Percentiles rank a stretch among this genome's conserved stretches.
Evolutionary conservation across 192 early-diverging fungal genomes (phyloP).

Genomic region (Phlyctochytrium planicorne): DNA sequence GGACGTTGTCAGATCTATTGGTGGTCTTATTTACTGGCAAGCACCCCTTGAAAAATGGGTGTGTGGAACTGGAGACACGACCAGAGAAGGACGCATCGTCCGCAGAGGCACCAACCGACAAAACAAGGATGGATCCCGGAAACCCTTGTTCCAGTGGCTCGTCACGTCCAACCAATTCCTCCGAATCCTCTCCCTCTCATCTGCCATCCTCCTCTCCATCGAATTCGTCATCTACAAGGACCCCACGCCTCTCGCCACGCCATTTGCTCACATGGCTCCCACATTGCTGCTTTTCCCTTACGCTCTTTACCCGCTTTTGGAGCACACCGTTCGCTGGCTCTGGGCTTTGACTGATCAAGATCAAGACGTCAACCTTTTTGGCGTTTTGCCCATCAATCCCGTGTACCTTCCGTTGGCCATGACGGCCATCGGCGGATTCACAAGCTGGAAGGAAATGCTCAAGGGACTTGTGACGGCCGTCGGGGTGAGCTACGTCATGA

Average conservation of each 20-base stretch:
- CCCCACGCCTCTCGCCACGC: neutral
- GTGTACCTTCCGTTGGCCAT: constrained; percentile 37
- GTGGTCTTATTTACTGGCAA: constrained; percentile 30
- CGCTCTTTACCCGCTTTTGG: constrained; percentile 34
- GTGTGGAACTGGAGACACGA: constrained; percentile 21
- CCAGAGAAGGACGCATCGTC: constrained; percentile 12
- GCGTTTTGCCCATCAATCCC: constrained; percentile 33
- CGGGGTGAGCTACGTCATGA: constrained; percentile 30
- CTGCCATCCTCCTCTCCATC: constrained; percentile 21
- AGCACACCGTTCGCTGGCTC: constrained; percentile 37
- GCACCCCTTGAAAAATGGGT: constrained; percentile 33
- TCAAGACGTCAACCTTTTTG: constrained; percentile 22
- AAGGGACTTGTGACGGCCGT: constrained; percentile 38
- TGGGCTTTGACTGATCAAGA: constrained; percentile 35
- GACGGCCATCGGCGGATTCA: constrained; percentile 35
- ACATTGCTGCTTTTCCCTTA: constrained; percentile 35
- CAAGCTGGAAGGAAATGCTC: constrained; percentile 22
- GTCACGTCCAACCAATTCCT: constrained; percentile 23
- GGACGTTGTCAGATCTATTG: constrained; percentile 19
- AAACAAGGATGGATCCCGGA: constrained; percentile 1
- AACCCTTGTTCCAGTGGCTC: constrained; percentile 20
- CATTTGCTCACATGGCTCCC: neutral
- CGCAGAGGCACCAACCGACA: constrained; percentile 11
- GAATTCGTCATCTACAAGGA: constrained; percentile 23
- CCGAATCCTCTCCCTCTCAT: constrained; percentile 18